Evolutionary conservation across 1,284 basidiomycete genomes (phyloP), one percentile per base, ranked within the genome.

Genomic region (Fomitopsis betulina): DNA sequence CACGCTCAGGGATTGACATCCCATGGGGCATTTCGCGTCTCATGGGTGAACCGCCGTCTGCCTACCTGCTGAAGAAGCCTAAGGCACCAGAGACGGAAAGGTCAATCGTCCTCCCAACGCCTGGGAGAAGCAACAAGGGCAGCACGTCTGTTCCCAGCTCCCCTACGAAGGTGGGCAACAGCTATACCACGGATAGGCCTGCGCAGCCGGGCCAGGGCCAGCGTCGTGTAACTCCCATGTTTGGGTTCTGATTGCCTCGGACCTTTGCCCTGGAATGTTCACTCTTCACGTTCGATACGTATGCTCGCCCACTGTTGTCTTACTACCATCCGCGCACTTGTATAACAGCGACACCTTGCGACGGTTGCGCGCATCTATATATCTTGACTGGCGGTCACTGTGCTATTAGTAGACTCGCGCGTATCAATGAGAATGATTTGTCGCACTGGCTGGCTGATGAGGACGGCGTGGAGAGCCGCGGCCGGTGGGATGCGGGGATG

Each of bases 11-110:
- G 25, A 88, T 82, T 64, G 87, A 91, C 62, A 69, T 93, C 23
- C 91, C 91, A 2, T 93, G 87, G 79, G 83, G 85, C 1, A 75
- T 93, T 38, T 83, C 85, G 23, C 79, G 88, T 42, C 75, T 91
- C 25, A 77, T 93, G 52, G 90, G 89, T 2, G 66, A 81, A 30
- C 91, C 91, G 15, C 91, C 91, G 0, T 59, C 76, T 10, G 73
- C 13, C n/a, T 47, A 71, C 27, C 73, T 88, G 63, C 77, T 79
- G 62, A 87, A 82, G 68, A 35, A 51, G 17, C 38, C 53, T 12
- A 3, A 13, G 10, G 38, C 52, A 32, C 59, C 12, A 25, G 23
- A 21, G 35, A 23, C 23, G 15, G 21, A 35, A 21, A 60, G 62
- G 10, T 17, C 35, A 6, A 25, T 49, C 10, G 53, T 30, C 19